Evolutionary conservation across 2,329 filamentous ascomycete genomes (phyloP), one percentile per base, ranked within the genome.

Genomic region (Claviceps sp.): DNA sequence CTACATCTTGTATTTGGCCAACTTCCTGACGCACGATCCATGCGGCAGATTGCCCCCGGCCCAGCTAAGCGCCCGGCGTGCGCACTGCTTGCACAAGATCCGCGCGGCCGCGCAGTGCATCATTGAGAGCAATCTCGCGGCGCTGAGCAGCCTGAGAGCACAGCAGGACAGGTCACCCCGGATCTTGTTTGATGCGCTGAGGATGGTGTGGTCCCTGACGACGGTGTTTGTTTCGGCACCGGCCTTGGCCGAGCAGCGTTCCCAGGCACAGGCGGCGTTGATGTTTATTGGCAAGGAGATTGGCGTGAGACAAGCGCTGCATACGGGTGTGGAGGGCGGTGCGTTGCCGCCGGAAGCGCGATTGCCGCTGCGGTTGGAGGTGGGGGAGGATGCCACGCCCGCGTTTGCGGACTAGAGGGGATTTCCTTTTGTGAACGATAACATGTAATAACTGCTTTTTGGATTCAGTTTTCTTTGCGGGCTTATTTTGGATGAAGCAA

Each of bases 201-300:
- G 63, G 58, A 53, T 70, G 30, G 59, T 70, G 16, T 71, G 67
- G 65, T 69, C 69, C 8, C 60, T 70, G 20, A 64, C 62, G 6
- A 52, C 61, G 1, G 57, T 70, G 20, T 65, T 62, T 37, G 51
- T 64, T 13, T 55, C 63, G 6, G 54, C 60, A 3, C 57, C 64
- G 4, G 61, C 62, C n/a, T 58, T 61, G 34, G 52, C 57, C 1
- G 60, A 62, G 34, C 61, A 69, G 44, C 60, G 59, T 24, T 51
- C 52, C 2, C 52, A 55, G 13, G 69, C 69, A 9, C 55, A 57
- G 26, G 44, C 44, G 30, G 58, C 60, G 4, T 55, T 71, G 14
- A 45, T 54, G 3, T 62, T 64, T 22, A 68, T 70, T 37, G 69
- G 67, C 5, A 61, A 55, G 9, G 66, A 69, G 42, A 54, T 66